Evolutionary conservation across 2,329 filamentous ascomycete species (phyloP).

Genomic region (Cladosporium sp.): DNA sequence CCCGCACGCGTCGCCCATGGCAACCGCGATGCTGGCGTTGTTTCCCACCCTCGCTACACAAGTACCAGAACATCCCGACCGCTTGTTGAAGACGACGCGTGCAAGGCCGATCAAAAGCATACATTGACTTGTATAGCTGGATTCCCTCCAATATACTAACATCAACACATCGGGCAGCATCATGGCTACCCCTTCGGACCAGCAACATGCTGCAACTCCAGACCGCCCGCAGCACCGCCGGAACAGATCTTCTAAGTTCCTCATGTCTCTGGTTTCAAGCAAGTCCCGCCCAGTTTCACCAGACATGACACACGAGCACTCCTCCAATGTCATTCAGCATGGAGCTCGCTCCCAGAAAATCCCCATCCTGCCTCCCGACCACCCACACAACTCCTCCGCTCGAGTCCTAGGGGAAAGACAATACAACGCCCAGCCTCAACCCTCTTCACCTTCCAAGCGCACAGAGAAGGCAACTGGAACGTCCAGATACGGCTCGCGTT

Average conservation of each 20-base stretch:
- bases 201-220: slow-evolving; percentile 4
- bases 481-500: slow-evolving; percentile 3
- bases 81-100: not conserved
- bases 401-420: slow-evolving; percentile 36
- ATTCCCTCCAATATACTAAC: slow-evolving; percentile 6
- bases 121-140: slow-evolving; percentile 21
- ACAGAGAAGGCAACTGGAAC: not conserved
- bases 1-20: not conserved
- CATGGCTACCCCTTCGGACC: slow-evolving; percentile 5
- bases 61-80: not conserved
- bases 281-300: slow-evolving; percentile 35
- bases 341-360: slow-evolving; percentile 31
- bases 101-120: slow-evolving; percentile 13
- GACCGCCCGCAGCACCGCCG: slow-evolving; percentile 33
- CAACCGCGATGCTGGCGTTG: not conserved
- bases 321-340: slow-evolving; percentile 39
- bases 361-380: slow-evolving; percentile 54
- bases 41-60: slow-evolving; percentile 1
- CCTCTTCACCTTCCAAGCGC: slow-evolving; percentile 34
- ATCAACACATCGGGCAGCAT: not conserved
- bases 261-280: slow-evolving; percentile 57
- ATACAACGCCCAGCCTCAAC: slow-evolving; percentile 37
- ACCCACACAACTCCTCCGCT: slow-evolving; percentile 44
- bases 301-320: slow-evolving; percentile 39
- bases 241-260: slow-evolving; percentile 40